phyloP scores from a whole-genome alignment of 345 rosid species.

The Brassica carinata region DNA sequence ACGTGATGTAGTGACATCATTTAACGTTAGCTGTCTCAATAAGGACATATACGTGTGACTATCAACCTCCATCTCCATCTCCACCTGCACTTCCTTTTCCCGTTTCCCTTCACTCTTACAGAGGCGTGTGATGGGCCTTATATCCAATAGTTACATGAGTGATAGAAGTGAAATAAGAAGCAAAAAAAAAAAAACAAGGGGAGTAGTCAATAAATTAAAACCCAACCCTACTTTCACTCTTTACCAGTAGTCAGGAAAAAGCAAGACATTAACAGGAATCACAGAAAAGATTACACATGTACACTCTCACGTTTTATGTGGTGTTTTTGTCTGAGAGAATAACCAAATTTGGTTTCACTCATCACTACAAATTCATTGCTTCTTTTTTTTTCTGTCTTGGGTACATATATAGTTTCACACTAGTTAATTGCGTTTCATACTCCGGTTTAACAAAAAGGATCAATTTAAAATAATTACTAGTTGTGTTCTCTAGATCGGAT shows the following conservation, averaged over 20 bases:
- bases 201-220: constrained; percentile 44
- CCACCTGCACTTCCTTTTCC: constrained; percentile 31
- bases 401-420: constrained; percentile 3
- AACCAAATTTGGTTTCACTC: constrained; percentile 39
- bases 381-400: background rate
- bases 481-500: constrained; percentile 9
- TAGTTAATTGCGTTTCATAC: background rate
- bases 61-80: constrained; percentile 24
- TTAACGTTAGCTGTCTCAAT: constrained; percentile 34
- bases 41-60: constrained; percentile 38
- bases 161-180: too few species aligned
- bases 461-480: background rate
- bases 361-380: constrained; percentile 24
- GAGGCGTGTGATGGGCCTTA: too few species aligned
- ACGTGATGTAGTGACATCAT: constrained; percentile 34
- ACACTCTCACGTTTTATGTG: background rate
- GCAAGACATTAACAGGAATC: constrained; percentile 22
- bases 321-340: constrained; percentile 8
- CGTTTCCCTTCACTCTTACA: constrained; percentile 28
- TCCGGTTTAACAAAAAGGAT: constrained; percentile 3
- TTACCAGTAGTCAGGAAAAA: constrained; percentile 25
- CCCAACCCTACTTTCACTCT: constrained; percentile 50
- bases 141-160: too few species aligned
- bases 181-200: background rate
- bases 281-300: constrained; percentile 23